A percentile compares a stretch with the other conserved stretches of the same genome.
Conservation (phyloP, 2,329 filamentous ascomycete genomes). For the Sarocladium kiliense region DNA sequence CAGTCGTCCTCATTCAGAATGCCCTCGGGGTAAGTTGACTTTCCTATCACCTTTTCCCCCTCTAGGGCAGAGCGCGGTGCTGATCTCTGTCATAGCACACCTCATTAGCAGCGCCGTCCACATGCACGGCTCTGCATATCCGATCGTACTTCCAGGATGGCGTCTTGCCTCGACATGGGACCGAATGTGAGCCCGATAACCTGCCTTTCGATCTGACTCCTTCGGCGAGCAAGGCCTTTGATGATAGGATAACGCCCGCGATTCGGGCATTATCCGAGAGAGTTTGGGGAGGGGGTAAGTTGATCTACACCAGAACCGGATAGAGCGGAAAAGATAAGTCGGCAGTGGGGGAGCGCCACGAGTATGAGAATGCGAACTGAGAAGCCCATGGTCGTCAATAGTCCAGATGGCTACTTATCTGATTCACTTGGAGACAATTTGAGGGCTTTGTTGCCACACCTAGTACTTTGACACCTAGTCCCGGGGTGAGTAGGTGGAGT, state of each 20-base stretch:
- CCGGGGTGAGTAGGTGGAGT: too few relatives aligned
- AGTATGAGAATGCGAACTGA: background rate
- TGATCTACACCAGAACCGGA: background rate
- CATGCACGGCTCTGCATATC: constrained; percentile 37
- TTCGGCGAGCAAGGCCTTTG: background rate
- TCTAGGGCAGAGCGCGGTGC: background rate
- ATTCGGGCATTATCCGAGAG: constrained; percentile 1
- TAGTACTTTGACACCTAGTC: too few relatives aligned
- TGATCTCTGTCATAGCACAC: constrained; percentile 39
- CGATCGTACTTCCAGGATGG: constrained; percentile 41
- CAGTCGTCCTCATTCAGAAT: constrained; percentile 42
- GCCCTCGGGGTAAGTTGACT: constrained; percentile 40
- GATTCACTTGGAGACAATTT: too few relatives aligned
- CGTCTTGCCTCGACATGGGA: constrained; percentile 35
- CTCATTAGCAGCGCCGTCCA: constrained; percentile 36
- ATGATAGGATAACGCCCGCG: background rate
- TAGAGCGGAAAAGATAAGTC: background rate
- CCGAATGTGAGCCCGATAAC: constrained; percentile 33
- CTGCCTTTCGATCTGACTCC: background rate
- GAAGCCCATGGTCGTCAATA: background rate
- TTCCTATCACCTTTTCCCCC: background rate
- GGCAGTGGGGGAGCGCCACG: background rate
- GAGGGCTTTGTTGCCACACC: too few relatives aligned
- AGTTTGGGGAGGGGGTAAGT: background rate
- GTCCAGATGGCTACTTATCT: too few relatives aligned